phyloP scores from a whole-genome alignment of 768 basidiomycete genomes.

The Suillus brevipes region DNA sequence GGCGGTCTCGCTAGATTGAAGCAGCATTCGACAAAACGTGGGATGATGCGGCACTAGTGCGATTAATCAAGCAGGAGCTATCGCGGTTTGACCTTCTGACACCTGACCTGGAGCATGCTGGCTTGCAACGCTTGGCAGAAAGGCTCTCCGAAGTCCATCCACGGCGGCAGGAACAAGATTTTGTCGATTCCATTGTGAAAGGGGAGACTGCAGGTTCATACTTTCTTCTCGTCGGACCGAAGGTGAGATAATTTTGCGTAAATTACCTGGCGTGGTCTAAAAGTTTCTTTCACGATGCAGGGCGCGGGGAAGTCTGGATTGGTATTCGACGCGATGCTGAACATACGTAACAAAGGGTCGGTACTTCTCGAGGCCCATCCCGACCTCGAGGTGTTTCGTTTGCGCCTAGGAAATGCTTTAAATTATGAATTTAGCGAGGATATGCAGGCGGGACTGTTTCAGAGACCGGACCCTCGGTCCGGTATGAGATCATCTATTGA shows the following conservation, averaged over 20 bases:
- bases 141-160: constrained; percentile 40
- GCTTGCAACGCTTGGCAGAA: not conserved
- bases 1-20: not conserved
- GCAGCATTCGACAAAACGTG: not conserved
- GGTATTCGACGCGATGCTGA: constrained; percentile 82
- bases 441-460: constrained; percentile 79
- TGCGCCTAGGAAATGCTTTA: constrained; percentile 82
- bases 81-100: not conserved
- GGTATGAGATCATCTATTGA: constrained; percentile 36
- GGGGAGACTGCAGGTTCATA: constrained; percentile 71
- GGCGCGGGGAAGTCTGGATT: constrained; percentile 46
- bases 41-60: not conserved
- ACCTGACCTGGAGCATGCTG: not conserved
- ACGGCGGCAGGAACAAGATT: constrained; percentile 70
- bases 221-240: constrained; percentile 76
- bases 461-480: constrained; percentile 80
- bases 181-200: constrained; percentile 75
- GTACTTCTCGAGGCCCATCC: constrained; percentile 83
- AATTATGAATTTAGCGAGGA: constrained; percentile 89
- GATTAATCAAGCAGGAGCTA: constrained; percentile 1
- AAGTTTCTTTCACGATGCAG: constrained; percentile 31
- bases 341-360: constrained; percentile 69
- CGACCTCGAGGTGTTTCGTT: constrained; percentile 82
- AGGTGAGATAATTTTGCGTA: constrained; percentile 42
- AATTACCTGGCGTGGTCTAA: not conserved